Evolutionary conservation across 192 early-diverging fungal genomes (phyloP).

Genomic region (Linnemannia hyalina): DNA sequence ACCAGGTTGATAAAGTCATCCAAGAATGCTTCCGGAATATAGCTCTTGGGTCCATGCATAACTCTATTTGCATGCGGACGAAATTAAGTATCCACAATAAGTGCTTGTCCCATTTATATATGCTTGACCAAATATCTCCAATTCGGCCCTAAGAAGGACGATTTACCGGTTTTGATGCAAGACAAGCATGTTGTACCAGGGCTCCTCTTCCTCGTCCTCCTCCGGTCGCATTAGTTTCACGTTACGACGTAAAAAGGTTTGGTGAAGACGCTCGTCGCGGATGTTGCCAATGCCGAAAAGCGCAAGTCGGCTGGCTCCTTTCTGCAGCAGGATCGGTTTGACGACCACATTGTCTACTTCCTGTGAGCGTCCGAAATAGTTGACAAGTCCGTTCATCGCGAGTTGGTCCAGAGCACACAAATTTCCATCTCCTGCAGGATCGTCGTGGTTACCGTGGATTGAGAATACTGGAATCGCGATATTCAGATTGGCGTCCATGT

Average conservation of each 20-base stretch:
- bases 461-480: constrained; percentile 90
- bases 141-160: neutral
- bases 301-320: constrained; percentile 82
- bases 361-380: constrained; percentile 90
- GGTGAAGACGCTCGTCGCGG: constrained; percentile 89
- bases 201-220: constrained; percentile 67
- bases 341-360: constrained; percentile 83
- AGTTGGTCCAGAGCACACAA: constrained; percentile 89
- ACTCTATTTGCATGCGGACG: constrained; percentile 57
- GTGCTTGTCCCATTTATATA: too few species aligned
- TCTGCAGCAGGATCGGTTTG: constrained; percentile 85
- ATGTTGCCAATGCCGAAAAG: constrained; percentile 95
- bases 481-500: constrained; percentile 90
- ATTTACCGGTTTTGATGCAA: constrained; percentile 91
- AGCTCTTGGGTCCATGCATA: constrained; percentile 83
- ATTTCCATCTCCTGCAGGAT: constrained; percentile 88
- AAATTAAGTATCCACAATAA: neutral
- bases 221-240: constrained; percentile 80
- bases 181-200: constrained; percentile 93
- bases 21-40: constrained; percentile 91
- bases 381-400: constrained; percentile 83
- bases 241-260: constrained; percentile 78
- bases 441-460: constrained; percentile 98
- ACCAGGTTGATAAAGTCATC: constrained; percentile 86
- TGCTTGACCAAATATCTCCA: neutral